Percentiles rank a stretch among this genome's conserved stretches.
These are phyloP conservation scores for Setomelanomma holmii DNA, from an alignment of 2,329 filamentous ascomycete species.

Conservation along the genomic window DNA sequence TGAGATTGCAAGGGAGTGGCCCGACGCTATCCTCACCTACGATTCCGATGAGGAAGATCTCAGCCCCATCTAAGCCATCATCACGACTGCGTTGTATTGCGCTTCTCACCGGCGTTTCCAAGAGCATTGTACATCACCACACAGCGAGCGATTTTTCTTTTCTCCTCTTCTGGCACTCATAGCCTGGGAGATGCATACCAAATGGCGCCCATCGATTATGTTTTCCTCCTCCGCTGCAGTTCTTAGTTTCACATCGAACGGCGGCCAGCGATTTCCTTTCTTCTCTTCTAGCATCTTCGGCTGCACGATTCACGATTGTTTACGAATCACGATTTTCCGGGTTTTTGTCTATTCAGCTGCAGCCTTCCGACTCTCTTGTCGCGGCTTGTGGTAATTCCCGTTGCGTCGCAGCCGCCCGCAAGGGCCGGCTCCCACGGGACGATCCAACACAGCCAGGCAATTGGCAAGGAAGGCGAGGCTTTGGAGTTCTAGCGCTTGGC, in stretches of 20 bases:
- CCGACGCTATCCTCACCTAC: conserved; percentile 20
- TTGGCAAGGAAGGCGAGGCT: neutral
- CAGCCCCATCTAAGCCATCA: conserved; percentile 12
- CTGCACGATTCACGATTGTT: neutral
- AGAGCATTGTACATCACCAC: neutral
- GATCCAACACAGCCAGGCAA: neutral
- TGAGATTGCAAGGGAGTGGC: conserved; percentile 21
- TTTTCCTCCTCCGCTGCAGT: neutral
- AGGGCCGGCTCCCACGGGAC: neutral
- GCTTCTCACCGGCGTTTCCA: neutral
- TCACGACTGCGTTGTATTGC: conserved; percentile 1
- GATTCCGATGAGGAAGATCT: conserved; percentile 35
- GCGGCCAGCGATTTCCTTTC: neutral
- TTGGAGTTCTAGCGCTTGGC: neutral
- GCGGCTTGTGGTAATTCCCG: neutral
- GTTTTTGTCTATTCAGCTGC: neutral
- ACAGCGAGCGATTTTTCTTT: neutral
- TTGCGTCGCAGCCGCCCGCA: neutral
- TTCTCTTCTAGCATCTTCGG: neutral
- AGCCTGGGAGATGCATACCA: neutral
- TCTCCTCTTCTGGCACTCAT: neutral
- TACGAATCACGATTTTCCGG: neutral
- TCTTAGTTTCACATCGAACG: neutral
- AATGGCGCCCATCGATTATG: neutral
- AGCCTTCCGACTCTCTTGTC: neutral